phyloP scores from a whole-genome alignment of 345 rosid genomes.

The Mercurialis annua region DNA sequence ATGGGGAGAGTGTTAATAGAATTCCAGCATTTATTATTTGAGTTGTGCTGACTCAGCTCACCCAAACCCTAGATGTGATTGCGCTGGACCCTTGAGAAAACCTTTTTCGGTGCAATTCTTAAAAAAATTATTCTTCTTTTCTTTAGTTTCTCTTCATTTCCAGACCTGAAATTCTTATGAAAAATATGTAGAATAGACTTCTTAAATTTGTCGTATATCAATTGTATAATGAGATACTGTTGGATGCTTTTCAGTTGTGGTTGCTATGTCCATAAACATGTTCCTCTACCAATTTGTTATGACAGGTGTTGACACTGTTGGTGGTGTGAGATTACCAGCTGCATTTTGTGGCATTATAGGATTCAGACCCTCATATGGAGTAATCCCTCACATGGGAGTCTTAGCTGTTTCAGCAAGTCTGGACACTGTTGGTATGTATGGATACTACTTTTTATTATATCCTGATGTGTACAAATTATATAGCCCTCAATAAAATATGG shows the following conservation, averaged over 20 bases:
- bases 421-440: constrained; percentile 76
- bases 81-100: too few relatives aligned
- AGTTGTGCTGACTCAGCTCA: too few relatives aligned
- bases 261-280: background rate
- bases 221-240: background rate
- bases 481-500: background rate
- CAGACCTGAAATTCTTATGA: too few relatives aligned
- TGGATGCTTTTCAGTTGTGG: background rate
- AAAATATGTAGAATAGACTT: background rate
- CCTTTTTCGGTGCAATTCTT: too few relatives aligned
- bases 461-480: background rate
- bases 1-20: too few relatives aligned
- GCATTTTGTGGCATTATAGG: constrained; percentile 82
- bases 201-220: background rate
- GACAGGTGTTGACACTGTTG: constrained; percentile 83
- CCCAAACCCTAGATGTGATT: too few relatives aligned
- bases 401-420: constrained; percentile 72
- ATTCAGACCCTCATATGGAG: constrained; percentile 76
- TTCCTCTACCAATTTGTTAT: constrained; percentile 15
- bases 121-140: too few relatives aligned
- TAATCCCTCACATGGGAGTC: constrained; percentile 52
- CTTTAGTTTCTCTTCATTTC: background rate
- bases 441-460: background rate
- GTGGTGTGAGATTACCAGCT: constrained; percentile 92
- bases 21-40: too few relatives aligned